Evolutionary conservation across 306 rosid species (phyloP), one percentile per base, ranked within the genome.

Genomic region (Pueraria montana): DNA sequence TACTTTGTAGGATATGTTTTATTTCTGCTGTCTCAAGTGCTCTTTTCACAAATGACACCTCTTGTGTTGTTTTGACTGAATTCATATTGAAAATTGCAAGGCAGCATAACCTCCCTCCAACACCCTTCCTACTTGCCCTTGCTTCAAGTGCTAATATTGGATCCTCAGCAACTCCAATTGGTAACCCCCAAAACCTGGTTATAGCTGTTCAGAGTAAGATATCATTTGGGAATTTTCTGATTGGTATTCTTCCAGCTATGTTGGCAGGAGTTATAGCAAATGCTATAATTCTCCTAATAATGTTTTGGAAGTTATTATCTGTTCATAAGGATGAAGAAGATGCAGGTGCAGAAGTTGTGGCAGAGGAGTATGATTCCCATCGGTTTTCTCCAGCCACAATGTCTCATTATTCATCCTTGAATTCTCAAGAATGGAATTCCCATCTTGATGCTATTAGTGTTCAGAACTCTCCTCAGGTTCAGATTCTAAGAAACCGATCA

Each of bases 141-240:
- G 96, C 97, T 64, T 84, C 96, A 17, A 90, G 94, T 84, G 89
- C 96, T 27, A 93, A 93, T 78, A 93, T 93, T 74, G 97, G 96
- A 10, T 93, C 94, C 26, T 69, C 97, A 48, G 93, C 93, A 1
- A 91, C 96, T 40, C 96, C 96, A 2, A 91, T 93, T 48, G 98
- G 96, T 17, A 93, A 93, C 72, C 98, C 98, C 40, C 97, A 94
- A 45, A 94, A 91, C 83, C 82, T 91, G 76, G 88, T 94, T 50
- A 91, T 90, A 81, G 98, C 97, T 46, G 87, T 91, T 27, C 89
- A 82, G 81, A 94, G 93, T 84, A 87, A 85, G 14, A 89, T 94
- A 56, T 82, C 93, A 26, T 91, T 91, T 12, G 92, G 88, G 34
- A 11, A 76, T 2, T 94, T 94, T 76, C 78, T 93, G 55, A 52